Conservation (phyloP, 2,329 filamentous ascomycete genomes). For the Exophiala dermatitidis region DNA sequence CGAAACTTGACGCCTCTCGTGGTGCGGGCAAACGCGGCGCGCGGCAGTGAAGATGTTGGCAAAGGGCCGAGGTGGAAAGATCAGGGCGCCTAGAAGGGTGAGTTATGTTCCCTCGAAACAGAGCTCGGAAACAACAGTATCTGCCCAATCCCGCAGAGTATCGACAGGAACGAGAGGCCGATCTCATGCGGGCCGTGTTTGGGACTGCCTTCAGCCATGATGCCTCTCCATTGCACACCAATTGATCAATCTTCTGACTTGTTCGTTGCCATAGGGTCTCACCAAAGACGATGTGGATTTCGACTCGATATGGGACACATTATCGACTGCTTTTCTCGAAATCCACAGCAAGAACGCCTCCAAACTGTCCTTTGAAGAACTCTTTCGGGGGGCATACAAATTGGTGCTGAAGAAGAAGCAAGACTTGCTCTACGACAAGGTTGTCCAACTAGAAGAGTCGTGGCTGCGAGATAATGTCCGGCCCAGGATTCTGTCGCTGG, state of each 20-base stretch:
- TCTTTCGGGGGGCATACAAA: conserved; percentile 91
- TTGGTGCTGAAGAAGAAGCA: conserved; percentile 86
- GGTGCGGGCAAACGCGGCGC: conserved; percentile 1
- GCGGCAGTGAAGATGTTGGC: conserved; percentile 38
- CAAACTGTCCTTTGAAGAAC: conserved; percentile 82
- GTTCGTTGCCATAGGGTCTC: conserved; percentile 43
- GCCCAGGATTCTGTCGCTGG: conserved; percentile 60
- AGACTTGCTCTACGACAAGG: conserved; percentile 68
- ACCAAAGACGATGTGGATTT: conserved; percentile 64
- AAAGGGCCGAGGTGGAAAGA: conserved; percentile 52
- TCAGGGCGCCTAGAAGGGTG: conserved; percentile 61
- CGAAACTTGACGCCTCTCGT: conserved; percentile 1
- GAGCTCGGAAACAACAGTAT: neutral
- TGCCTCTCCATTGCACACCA: neutral
- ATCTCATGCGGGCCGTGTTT: neutral
- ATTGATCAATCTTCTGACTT: neutral
- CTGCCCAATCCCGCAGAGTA: neutral
- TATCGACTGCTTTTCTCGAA: conserved; percentile 69
- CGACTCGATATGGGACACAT: conserved; percentile 72
- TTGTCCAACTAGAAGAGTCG: conserved; percentile 70
- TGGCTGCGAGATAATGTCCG: conserved; percentile 74
- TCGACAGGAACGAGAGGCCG: neutral
- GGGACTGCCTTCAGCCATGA: neutral
- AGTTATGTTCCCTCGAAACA: conserved; percentile 30
- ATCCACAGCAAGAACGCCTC: conserved; percentile 92